Evolutionary conservation across 345 rosid genomes (phyloP).

Genomic region (Sapria himalayana): DNA sequence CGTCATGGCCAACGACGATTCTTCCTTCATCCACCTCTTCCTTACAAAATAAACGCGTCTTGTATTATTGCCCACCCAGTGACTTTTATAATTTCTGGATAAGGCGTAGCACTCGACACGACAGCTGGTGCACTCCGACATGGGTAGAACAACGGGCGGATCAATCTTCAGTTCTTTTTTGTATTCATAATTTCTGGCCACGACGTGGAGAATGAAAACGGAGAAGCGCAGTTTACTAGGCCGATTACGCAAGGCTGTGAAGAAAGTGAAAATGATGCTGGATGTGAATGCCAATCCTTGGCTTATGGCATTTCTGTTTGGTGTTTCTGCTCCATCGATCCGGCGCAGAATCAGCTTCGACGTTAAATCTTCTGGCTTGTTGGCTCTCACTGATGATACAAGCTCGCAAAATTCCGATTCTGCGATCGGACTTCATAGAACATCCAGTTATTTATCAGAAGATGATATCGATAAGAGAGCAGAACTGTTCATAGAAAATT

Average conservation of each 20-base stretch:
- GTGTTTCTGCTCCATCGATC: conserved; percentile 16
- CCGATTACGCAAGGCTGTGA: conserved; percentile 46
- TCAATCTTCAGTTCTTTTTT: too few relatives aligned
- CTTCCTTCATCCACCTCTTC: too few relatives aligned
- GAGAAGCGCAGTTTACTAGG: conserved; percentile 20
- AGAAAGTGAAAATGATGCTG: conserved; percentile 39
- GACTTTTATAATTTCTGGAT: too few relatives aligned
- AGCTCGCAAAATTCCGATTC: conserved; percentile 10
- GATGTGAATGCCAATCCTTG: conserved; percentile 24
- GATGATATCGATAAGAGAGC: conserved; percentile 56
- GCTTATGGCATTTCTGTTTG: conserved; percentile 27
- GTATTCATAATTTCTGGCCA: too few relatives aligned
- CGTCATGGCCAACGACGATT: too few relatives aligned
- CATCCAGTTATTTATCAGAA: conserved; percentile 30
- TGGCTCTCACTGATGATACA: conserved; percentile 14
- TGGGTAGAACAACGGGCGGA: too few relatives aligned
- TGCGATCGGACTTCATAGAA: conserved; percentile 18
- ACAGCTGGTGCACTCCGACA: too few relatives aligned
- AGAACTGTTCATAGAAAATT: conserved; percentile 56
- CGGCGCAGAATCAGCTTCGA: conserved; percentile 31
- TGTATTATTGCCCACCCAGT: too few relatives aligned
- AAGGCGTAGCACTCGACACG: too few relatives aligned
- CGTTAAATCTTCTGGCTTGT: conserved; percentile 38
- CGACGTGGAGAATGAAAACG: too few relatives aligned
- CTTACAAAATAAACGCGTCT: too few relatives aligned